phyloP scores from a whole-genome alignment of 2,329 filamentous ascomycete species.

The Trichoderma afroharzianum region DNA sequence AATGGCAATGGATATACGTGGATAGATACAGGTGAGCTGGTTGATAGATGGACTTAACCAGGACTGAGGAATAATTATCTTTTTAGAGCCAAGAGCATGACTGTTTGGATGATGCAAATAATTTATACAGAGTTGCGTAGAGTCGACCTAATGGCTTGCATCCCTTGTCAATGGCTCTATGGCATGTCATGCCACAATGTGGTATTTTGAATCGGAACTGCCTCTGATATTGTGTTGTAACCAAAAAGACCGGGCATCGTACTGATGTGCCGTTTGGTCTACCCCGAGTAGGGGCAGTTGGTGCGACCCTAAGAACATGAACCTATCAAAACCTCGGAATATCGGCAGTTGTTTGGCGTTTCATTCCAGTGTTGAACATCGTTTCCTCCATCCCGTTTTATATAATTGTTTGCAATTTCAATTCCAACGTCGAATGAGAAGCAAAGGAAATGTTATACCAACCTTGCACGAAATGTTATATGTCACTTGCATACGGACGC shows the following conservation, averaged over 20 bases:
- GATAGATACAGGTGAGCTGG: neutral
- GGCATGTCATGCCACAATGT: no score
- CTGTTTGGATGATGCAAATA: neutral
- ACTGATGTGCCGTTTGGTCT: no score
- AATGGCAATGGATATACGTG: neutral
- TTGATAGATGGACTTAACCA: neutral
- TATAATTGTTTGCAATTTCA: neutral
- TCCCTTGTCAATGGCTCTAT: neutral
- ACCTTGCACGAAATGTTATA: no score
- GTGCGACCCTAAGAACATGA: no score
- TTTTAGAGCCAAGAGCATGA: neutral
- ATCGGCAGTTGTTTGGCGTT: neutral
- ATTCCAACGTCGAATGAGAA: neutral
- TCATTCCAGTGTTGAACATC: neutral
- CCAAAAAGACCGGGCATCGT: no score
- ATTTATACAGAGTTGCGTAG: neutral
- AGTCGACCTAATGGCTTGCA: no score
- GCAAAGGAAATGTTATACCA: neutral
- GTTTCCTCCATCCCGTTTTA: neutral
- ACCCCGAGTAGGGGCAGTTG: no score
- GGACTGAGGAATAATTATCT: neutral
- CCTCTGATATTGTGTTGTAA: no score
- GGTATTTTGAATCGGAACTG: no score
- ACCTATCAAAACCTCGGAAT: neutral
- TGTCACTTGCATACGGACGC: neutral